Conservation (phyloP, 805 yeast genomes). For the Vanderwaltozyma verrucispora region DNA sequence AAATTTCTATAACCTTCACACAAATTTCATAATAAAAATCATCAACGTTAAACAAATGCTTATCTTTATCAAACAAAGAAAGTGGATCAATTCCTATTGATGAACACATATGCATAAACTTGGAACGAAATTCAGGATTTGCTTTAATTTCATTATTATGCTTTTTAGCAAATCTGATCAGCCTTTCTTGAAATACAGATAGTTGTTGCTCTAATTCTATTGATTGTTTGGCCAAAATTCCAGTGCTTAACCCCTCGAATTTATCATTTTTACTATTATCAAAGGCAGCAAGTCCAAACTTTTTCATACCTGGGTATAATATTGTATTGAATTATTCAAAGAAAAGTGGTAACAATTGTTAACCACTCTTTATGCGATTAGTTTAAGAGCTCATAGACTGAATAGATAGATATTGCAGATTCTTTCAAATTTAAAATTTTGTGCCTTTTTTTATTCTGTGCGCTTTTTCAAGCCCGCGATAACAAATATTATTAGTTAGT, state of each 20-base stretch:
- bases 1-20: slow-evolving; percentile 64
- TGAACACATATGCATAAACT: slow-evolving; percentile 66
- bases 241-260: slow-evolving; percentile 9
- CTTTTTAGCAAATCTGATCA: slow-evolving; percentile 62
- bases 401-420: too few relatives aligned
- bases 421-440: too few relatives aligned
- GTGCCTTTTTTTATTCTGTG: too few relatives aligned
- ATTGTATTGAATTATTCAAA: too few relatives aligned
- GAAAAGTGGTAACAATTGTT: too few relatives aligned
- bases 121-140: slow-evolving; percentile 54
- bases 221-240: slow-evolving; percentile 39
- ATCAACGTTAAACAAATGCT: slow-evolving; percentile 24
- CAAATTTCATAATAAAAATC: slow-evolving; percentile 61
- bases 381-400: too few relatives aligned
- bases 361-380: too few relatives aligned
- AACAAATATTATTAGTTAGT: too few relatives aligned
- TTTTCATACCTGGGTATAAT: slow-evolving; percentile 33
- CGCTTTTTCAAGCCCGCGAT: too few relatives aligned
- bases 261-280: slow-evolving; percentile 18
- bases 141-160: slow-evolving; percentile 58
- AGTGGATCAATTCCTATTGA: slow-evolving; percentile 82
- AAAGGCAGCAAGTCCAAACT: slow-evolving; percentile 39
- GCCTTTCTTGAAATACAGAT: slow-evolving; percentile 63
- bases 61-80: slow-evolving; percentile 26
- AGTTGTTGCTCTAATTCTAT: slow-evolving; percentile 60